Evolutionary conservation across 495 filamentous ascomycete species (phyloP).

Genomic region (Xylaria scruposa): DNA sequence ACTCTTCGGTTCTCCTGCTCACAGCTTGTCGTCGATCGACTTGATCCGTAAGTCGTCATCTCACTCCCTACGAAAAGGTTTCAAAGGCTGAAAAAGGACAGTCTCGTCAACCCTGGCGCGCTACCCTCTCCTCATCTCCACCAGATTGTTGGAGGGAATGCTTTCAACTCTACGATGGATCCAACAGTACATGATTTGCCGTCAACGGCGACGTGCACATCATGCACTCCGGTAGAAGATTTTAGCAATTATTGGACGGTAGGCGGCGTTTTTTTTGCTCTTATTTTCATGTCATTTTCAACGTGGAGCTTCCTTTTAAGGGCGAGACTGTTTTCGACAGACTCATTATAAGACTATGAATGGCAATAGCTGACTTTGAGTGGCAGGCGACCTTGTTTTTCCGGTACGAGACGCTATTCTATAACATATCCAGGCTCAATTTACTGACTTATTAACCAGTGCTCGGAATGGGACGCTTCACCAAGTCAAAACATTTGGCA

Average conservation of each 20-base stretch:
- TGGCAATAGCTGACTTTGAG: background rate
- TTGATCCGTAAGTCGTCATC: conserved; percentile 45
- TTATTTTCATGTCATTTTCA: background rate
- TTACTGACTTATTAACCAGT: conserved; percentile 23
- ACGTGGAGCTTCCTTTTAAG: background rate
- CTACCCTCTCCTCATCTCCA: conserved; percentile 43
- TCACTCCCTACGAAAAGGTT: background rate
- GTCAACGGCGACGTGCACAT: conserved; percentile 45
- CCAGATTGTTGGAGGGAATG: conserved; percentile 47
- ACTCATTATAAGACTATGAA: background rate
- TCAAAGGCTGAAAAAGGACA: conserved; percentile 25
- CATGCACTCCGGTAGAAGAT: conserved; percentile 42
- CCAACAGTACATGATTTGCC: conserved; percentile 38
- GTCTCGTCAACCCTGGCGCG: conserved; percentile 43
- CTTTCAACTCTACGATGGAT: conserved; percentile 46
- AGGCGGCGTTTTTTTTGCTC: background rate
- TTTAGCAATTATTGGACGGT: conserved; percentile 19
- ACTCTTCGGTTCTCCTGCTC: conserved; percentile 54
- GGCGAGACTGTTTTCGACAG: background rate
- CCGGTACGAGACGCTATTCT: conserved; percentile 33
- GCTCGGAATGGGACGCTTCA: conserved; percentile 50
- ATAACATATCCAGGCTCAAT: background rate
- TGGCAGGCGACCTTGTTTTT: conserved; percentile 45
- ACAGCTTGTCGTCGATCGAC: conserved; percentile 52
- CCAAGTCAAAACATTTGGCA: conserved; percentile 50